A percentile compares a stretch with the other conserved stretches of the same genome.
Conservation (phyloP, 2,329 filamentous ascomycete species). For the Ampelomyces quisqualis region DNA sequence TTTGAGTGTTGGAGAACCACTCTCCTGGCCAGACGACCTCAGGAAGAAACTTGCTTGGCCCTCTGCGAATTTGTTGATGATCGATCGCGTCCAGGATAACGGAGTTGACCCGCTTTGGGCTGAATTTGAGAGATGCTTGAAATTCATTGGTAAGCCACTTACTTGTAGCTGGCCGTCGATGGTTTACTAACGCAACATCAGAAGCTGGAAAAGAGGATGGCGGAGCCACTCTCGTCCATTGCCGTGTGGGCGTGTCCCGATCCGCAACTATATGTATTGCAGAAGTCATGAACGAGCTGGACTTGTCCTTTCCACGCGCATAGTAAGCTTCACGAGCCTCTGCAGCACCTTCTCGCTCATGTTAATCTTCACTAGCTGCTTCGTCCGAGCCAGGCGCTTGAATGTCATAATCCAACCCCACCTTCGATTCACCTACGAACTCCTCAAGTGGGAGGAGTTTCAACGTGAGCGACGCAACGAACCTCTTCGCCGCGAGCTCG, state of each 20-base stretch:
- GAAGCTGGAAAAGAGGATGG: constrained; percentile 75
- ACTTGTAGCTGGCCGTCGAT: neutral
- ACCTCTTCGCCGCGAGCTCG: constrained; percentile 71
- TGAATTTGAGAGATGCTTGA: constrained; percentile 81
- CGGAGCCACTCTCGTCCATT: constrained; percentile 89
- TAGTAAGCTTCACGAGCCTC: constrained; percentile 58
- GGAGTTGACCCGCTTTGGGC: constrained; percentile 88
- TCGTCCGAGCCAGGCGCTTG: constrained; percentile 83
- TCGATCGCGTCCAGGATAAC: constrained; percentile 92
- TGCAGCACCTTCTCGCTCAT: neutral
- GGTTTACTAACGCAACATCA: constrained; percentile 44
- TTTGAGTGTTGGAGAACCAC: constrained; percentile 86
- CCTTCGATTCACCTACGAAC: constrained; percentile 85
- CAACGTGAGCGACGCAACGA: constrained; percentile 60
- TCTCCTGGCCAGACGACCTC: constrained; percentile 75
- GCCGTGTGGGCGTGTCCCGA: constrained; percentile 90
- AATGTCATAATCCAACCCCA: constrained; percentile 99
- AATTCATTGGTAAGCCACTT: constrained; percentile 78
- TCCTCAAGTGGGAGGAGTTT: constrained; percentile 91
- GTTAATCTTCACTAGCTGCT: constrained; percentile 60
- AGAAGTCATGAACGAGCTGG: constrained; percentile 86
- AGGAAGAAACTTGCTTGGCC: constrained; percentile 65
- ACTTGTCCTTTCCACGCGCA: constrained; percentile 82
- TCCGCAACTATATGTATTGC: constrained; percentile 98
- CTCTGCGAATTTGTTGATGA: constrained; percentile 71